Percentiles rank a stretch among this genome's conserved stretches.
phyloP scores from a whole-genome alignment of 306 rosid species.

The Oxytropis ochrocephala region DNA sequence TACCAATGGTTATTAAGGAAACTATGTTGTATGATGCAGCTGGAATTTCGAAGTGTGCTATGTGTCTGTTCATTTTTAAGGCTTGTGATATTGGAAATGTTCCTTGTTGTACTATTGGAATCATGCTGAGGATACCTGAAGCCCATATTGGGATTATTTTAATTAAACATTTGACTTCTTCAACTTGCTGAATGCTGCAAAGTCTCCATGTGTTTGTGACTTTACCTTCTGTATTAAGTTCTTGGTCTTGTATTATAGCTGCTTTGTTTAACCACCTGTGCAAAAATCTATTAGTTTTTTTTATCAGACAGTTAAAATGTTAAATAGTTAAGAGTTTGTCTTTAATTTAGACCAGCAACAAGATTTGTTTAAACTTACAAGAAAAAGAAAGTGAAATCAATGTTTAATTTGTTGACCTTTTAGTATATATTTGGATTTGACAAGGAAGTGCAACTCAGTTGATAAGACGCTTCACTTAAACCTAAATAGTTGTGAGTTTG shows the following conservation, averaged over 20 bases:
- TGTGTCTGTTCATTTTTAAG: conserved; percentile 7
- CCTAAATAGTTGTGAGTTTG: no score
- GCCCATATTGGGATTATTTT: conserved; percentile 36
- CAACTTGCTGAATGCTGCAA: conserved; percentile 43
- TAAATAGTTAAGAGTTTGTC: no score
- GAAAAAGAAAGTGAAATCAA: no score
- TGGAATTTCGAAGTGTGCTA: conserved; percentile 6
- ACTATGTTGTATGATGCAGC: neutral
- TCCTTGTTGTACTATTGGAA: conserved; percentile 26
- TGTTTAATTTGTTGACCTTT: no score
- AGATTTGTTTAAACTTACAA: no score
- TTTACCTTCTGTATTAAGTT: conserved; percentile 22
- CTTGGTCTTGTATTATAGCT: conserved; percentile 29
- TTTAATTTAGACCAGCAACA: no score
- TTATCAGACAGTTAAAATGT: no score
- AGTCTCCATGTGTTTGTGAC: conserved; percentile 31
- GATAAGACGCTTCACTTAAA: no score
- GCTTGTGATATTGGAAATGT: conserved; percentile 33
- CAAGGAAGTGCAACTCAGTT: no score
- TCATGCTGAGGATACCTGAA: conserved; percentile 10
- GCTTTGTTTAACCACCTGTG: conserved; percentile 44
- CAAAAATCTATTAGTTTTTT: neutral
- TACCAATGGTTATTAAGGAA: conserved; percentile 2
- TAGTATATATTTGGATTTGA: no score
- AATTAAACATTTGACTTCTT: conserved; percentile 30